Base-by-base conservation (phyloP, 148 eudicot species). In the Pharnaceum exiguum region DNA sequence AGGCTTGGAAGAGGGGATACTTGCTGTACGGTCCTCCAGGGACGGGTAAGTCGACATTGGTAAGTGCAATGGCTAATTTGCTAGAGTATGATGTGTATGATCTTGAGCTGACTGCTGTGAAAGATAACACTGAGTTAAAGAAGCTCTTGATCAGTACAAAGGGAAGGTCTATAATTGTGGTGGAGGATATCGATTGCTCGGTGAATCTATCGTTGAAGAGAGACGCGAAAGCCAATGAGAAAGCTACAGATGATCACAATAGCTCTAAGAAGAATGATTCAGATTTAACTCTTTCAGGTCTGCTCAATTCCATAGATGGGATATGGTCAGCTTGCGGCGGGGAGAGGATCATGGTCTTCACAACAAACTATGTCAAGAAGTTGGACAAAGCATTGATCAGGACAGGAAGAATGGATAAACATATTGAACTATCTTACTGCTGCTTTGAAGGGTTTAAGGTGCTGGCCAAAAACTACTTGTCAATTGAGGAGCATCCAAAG, bases 321-420 rank as follows among this genome's bases (percentile, higher is more conserved):
- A 25, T 68, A 24, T 73, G 72, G 65, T 67, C 77, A 1, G 17
- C 73, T 12, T 52, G 62, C 18, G 72, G 71, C 10, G 77, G 65
- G 6, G 73, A 68, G 26, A 33, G 60, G 16, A 30, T 67, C 3
- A 67, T 67, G 7, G 69, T 73, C 0, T 73, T 73, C 21, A 68
- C 72, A 0, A 72, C 63, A 0, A 67, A 72, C 24, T 37, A 46
- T 50, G 54, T 73, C 44, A 61, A 30, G 1, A 57, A 44, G 15
- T 27, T 73, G 59, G 77, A 73, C 57, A 60, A 55, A 0, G 77
- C 64, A 4, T 50, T 67, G 64, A 61, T 67, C 7, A 36, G 72
- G 27, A 18, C 48, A 27, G 62, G 44, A 48, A 9, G 61, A 39
- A 70, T 60, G 68, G 60, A 51, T 47, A 47, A 56, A 58, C 66